A percentile compares a stretch with the other conserved stretches of the same genome.
phyloP scores from a whole-genome alignment of 495 filamentous ascomycete species.

The Xylaria intraflava region DNA sequence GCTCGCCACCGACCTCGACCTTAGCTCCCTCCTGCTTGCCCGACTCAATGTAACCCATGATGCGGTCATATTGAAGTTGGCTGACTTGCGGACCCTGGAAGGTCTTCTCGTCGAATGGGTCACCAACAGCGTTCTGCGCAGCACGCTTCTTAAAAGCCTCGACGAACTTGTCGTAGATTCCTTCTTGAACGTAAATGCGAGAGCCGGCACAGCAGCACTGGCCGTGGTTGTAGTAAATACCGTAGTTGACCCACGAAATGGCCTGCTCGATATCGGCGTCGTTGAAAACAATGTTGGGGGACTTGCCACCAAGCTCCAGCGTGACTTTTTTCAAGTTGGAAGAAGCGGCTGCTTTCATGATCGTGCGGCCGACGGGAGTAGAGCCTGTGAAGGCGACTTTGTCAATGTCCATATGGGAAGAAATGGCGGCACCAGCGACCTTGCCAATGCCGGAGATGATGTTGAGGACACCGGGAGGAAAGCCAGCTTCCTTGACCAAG shows the following conservation, averaged over 20 bases:
- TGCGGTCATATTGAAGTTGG: slow-evolving; percentile 89
- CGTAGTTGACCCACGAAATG: slow-evolving; percentile 97
- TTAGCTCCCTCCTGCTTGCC: slow-evolving; percentile 85
- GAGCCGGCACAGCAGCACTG: slow-evolving; percentile 98
- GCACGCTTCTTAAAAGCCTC: slow-evolving; percentile 83
- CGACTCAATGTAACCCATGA: slow-evolving; percentile 94
- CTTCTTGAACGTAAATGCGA: slow-evolving; percentile 91
- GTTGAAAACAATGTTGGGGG: slow-evolving; percentile 94
- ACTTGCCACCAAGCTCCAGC: slow-evolving; percentile 97
- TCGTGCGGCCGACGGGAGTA: slow-evolving; percentile 78
- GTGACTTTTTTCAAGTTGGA: slow-evolving; percentile 99
- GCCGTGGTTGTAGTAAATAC: slow-evolving; percentile 98
- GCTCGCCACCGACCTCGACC: slow-evolving; percentile 77
- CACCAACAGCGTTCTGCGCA: slow-evolving; percentile 74
- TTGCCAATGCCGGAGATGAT: slow-evolving; percentile 89
- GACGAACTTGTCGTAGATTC: slow-evolving; percentile 93
- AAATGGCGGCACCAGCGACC: slow-evolving; percentile 83
- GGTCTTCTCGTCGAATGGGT: slow-evolving; percentile 79
- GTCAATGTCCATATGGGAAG: slow-evolving; percentile 94
- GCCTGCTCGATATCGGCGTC: slow-evolving; percentile 95
- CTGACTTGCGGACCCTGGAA: slow-evolving; percentile 99
- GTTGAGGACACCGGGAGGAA: slow-evolving; percentile 95
- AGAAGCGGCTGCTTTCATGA: slow-evolving; percentile 93
- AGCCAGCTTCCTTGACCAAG: slow-evolving; percentile 87
- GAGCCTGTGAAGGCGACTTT: slow-evolving; percentile 98